These are phyloP conservation scores for Psilocybe cyanescens DNA, from an alignment of 768 basidiomycete species.

Conservation along the genomic window DNA sequence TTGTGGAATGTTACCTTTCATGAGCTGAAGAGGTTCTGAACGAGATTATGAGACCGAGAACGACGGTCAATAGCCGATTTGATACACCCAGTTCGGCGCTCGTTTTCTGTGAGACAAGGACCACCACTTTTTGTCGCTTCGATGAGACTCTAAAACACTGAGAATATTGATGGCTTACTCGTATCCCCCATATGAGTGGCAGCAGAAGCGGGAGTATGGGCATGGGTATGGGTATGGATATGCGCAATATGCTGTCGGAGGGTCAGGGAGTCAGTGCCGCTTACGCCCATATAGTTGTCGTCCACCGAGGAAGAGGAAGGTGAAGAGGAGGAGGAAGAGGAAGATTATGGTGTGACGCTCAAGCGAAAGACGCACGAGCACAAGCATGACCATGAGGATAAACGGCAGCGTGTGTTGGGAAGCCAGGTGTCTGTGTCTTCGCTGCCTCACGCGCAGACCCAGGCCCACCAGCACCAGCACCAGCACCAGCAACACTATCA, in stretches of 20 bases:
- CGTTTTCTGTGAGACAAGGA: conserved; percentile 54
- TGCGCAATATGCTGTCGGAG: neutral
- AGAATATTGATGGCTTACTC: conserved; percentile 35
- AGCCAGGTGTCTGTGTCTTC: neutral
- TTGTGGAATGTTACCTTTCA: conserved; percentile 43
- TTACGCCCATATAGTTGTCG: neutral
- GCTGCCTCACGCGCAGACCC: neutral
- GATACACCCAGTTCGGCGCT: conserved; percentile 51
- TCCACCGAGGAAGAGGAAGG: neutral
- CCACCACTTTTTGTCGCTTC: conserved; percentile 49
- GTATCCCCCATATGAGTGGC: conserved; percentile 24
- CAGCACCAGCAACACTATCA: neutral
- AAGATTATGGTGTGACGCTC: conserved; percentile 13
- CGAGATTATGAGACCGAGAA: conserved; percentile 71
- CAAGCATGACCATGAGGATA: conserved; percentile 9
- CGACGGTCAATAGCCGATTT: conserved; percentile 64
- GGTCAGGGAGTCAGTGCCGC: neutral
- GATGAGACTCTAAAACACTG: neutral
- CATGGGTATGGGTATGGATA: neutral
- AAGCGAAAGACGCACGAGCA: neutral
- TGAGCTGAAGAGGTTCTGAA: conserved; percentile 78
- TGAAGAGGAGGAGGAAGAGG: conserved; percentile 12
- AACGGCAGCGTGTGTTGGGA: neutral
- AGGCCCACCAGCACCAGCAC: neutral
- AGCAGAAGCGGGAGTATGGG: neutral